Evolutionary conservation across 345 rosid species (phyloP).

Genomic region (Populus nigra): DNA sequence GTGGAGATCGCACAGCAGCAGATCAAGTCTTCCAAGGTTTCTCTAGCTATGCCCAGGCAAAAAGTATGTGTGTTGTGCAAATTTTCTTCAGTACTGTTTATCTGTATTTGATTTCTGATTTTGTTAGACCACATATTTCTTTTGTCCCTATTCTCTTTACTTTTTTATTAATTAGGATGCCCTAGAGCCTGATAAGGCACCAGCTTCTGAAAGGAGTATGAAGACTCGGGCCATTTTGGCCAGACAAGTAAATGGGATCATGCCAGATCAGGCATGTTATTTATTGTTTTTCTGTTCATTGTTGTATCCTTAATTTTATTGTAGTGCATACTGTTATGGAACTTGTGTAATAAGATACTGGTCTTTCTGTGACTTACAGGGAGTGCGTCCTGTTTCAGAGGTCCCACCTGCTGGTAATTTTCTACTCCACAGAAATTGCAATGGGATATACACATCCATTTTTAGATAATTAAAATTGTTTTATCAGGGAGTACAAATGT

Average conservation of each 20-base stretch:
- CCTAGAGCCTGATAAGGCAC: constrained; percentile 71
- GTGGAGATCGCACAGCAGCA: constrained; percentile 74
- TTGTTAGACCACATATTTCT: neutral
- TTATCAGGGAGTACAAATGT: constrained; percentile 28
- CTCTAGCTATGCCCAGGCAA: constrained; percentile 51
- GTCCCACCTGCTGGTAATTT: constrained; percentile 63
- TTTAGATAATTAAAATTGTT: neutral
- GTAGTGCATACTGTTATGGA: neutral
- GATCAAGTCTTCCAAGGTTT: constrained; percentile 59
- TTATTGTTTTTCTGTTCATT: constrained; percentile 1
- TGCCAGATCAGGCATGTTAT: constrained; percentile 74
- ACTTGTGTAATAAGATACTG: neutral
- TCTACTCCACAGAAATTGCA: neutral
- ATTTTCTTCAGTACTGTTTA: neutral
- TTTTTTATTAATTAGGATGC: constrained; percentile 50
- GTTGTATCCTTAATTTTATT: neutral
- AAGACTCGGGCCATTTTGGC: constrained; percentile 81
- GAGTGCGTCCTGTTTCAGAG: constrained; percentile 52
- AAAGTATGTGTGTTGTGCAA: constrained; percentile 45
- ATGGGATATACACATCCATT: neutral
- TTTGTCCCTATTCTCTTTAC: constrained; percentile 6
- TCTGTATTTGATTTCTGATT: neutral
- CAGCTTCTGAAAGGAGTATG: constrained; percentile 56
- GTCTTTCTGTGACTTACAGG: constrained; percentile 37
- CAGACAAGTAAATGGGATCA: constrained; percentile 78